These are phyloP conservation scores for Monosporascus ibericus DNA, from an alignment of 2,329 filamentous ascomycete species.

Conservation along the genomic window DNA sequence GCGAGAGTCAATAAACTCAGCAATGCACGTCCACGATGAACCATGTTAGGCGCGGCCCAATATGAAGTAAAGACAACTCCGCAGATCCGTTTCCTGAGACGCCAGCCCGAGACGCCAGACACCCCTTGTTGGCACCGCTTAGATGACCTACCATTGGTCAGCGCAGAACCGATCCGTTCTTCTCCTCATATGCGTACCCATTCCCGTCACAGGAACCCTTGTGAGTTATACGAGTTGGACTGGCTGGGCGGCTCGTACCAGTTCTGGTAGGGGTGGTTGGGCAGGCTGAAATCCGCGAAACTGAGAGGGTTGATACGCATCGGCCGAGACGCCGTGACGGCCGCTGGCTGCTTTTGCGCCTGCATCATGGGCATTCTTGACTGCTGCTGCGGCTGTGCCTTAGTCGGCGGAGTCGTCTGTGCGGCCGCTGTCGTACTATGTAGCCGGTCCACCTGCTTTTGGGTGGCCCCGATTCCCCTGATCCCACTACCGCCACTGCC, in stretches of 20 bases:
- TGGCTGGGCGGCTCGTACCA: conserved; percentile 70
- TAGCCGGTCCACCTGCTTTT: background rate
- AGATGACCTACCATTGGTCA: too few relatives aligned
- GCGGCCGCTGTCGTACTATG: background rate
- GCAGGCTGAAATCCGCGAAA: conserved; percentile 69
- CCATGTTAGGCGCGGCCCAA: too few relatives aligned
- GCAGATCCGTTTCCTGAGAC: too few relatives aligned
- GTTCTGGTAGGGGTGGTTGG: conserved; percentile 75
- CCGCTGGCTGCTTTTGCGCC: conserved; percentile 22
- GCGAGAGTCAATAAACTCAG: too few relatives aligned
- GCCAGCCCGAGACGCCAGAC: too few relatives aligned
- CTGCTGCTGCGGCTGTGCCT: background rate
- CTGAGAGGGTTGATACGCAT: conserved; percentile 61
- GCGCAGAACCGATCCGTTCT: too few relatives aligned
- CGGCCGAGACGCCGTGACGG: conserved; percentile 23
- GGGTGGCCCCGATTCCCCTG: background rate
- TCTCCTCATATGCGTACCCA: too few relatives aligned
- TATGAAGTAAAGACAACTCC: too few relatives aligned
- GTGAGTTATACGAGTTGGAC: conserved; percentile 21
- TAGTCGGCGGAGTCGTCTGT: background rate
- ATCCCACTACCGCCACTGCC: background rate
- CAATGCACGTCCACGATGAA: too few relatives aligned
- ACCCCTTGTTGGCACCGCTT: too few relatives aligned
- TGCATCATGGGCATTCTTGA: conserved; percentile 18
- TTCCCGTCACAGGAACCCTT: conserved; percentile 14